Evolutionary conservation across 495 filamentous ascomycete species (phyloP).

Genomic region (Bryoglossum gracile): DNA sequence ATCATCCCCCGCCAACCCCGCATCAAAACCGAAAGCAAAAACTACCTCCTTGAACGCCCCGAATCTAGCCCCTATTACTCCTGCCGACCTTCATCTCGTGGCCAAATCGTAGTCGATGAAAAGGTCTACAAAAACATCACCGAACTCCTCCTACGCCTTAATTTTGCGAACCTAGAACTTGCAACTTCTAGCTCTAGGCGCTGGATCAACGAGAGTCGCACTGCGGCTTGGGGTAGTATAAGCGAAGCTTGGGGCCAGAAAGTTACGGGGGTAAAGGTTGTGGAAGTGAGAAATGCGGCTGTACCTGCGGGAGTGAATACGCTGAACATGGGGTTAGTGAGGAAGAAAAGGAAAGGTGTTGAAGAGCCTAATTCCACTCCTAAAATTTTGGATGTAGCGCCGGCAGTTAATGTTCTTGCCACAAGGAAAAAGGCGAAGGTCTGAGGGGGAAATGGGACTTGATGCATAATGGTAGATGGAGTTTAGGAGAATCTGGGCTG

Average conservation of each 20-base stretch:
- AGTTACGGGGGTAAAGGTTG: constrained; percentile 19
- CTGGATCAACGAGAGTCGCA: constrained; percentile 55
- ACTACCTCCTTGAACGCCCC: constrained; percentile 31
- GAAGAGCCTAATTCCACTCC: constrained; percentile 3
- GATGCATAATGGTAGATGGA: no score
- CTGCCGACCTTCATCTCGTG: constrained; percentile 63
- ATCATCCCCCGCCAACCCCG: constrained; percentile 48
- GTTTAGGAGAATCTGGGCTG: no score
- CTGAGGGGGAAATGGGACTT: no score
- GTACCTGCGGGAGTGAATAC: constrained; percentile 25
- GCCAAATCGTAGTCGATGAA: constrained; percentile 61
- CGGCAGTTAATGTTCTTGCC: constrained; percentile 51
- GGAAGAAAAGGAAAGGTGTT: constrained; percentile 28
- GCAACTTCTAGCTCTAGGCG: constrained; percentile 60
- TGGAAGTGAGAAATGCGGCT: constrained; percentile 9
- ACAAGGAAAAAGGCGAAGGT: constrained; percentile 59
- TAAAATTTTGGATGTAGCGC: neutral
- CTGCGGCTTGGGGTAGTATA: constrained; percentile 41
- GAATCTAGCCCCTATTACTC: constrained; percentile 52
- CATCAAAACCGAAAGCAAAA: constrained; percentile 46
- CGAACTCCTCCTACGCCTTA: constrained; percentile 72
- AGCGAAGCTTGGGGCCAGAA: constrained; percentile 22
- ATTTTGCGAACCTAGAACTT: constrained; percentile 69
- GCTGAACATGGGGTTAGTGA: constrained; percentile 25
- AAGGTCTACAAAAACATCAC: constrained; percentile 69